Evolutionary conservation across 352 stramenopile species (phyloP).

Genomic region (Thalassiosira mediterranea): DNA sequence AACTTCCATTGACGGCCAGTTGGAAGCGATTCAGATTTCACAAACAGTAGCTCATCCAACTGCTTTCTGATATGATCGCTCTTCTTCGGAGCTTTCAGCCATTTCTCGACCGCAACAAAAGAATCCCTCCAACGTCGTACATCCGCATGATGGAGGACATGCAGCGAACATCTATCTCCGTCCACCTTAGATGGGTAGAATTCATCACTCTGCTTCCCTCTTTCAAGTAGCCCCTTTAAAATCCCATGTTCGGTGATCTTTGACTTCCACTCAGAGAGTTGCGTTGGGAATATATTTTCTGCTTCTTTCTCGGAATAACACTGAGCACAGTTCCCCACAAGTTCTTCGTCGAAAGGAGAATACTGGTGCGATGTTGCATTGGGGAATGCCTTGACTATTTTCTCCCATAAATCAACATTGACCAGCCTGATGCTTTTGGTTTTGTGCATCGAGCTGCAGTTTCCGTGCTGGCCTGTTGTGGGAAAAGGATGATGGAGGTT

Average conservation of each 20-base stretch:
- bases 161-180: too few relatives aligned
- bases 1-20: conserved; percentile 32
- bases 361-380: conserved; percentile 54
- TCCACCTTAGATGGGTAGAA: too few relatives aligned
- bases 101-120: conserved; percentile 21
- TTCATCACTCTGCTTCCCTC: too few relatives aligned
- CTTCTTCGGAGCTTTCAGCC: conserved; percentile 27
- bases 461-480: conserved; percentile 55
- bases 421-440: conserved; percentile 55
- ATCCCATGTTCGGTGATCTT: conserved; percentile 15
- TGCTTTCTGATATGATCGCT: conserved; percentile 29
- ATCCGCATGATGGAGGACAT: conserved; percentile 31
- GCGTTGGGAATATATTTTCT: conserved; percentile 41
- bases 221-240: conserved; percentile 17
- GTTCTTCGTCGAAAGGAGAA: conserved; percentile 30
- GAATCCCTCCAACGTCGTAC: conserved; percentile 45
- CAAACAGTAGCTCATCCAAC: conserved; percentile 35
- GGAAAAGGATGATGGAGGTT: conserved; percentile 5
- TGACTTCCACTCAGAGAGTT: conserved; percentile 47
- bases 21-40: neutral
- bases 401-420: conserved; percentile 51
- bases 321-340: conserved; percentile 41
- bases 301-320: conserved; percentile 44
- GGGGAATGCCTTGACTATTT: conserved; percentile 67
- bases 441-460: conserved; percentile 55